Base-by-base conservation (phyloP, 768 basidiomycete species). In the Amanita brunnescens region DNA sequence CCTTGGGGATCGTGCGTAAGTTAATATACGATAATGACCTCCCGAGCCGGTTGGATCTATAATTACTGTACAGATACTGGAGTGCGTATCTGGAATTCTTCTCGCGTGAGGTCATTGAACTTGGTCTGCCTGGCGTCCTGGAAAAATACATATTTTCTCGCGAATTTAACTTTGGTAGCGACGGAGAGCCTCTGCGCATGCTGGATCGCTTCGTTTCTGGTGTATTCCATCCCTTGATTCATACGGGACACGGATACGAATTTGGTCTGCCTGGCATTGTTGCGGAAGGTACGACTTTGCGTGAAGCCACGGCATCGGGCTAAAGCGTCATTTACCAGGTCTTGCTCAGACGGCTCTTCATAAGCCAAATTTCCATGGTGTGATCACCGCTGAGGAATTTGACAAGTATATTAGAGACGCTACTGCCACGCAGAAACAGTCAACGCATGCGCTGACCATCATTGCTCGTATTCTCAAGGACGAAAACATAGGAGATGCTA, bases 141-240 rank as follows among this genome's bases (percentile, higher is more conserved):
- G 83, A 87, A 53, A 73, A 79, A 34, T 85, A 77, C 51, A 54
- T 88, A 6, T 83, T 87, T 57, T 78, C 80, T 13, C 50, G 57
- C 5, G 64, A 71, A 40, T 75, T 68, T 46, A 85, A 85, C 51
- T 65, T 73, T 39, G 69, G 64, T 9, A 55, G 59, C 0, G 64
- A 58, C 8, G 63, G 64, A 4, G 61, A 67, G 40, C 71, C 76
- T 23, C 79, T 79, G 0, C 64, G 72, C 53, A 81, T 87, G 80
- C 58, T 86, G 12, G 71, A 69, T 39, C 74, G 83, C 9, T 73
- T 81, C 54, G 33, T 82, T 13, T 70, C 70, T 1, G 82, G 80
- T 2, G 58, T 83, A 6, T 21, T 87, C 4, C 85, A 88, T 57
- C 79, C 85, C 0, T 50, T 85, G 35, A 85, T 87, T 40, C 81